These are phyloP conservation scores for Mycena amicta DNA, from an alignment of 768 basidiomycete species.

Conservation along the genomic window DNA sequence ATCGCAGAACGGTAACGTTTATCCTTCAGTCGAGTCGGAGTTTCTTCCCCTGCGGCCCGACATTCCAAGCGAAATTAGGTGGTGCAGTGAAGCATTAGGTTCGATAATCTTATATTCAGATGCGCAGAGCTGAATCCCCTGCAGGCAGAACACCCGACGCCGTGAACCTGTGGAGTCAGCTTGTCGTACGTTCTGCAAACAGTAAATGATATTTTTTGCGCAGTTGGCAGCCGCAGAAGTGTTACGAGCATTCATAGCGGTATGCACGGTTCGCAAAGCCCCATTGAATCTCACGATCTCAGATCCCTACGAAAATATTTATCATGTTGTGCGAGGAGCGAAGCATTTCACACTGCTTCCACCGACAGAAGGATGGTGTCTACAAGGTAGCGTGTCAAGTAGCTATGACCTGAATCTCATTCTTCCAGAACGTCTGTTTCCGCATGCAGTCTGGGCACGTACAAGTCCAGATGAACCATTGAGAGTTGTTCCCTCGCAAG, in stretches of 20 bases:
- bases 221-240: constrained; percentile 72
- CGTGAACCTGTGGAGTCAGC: constrained; percentile 79
- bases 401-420: too few species aligned
- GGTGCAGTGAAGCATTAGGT: constrained; percentile 84
- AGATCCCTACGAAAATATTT: constrained; percentile 95
- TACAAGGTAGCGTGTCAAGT: constrained; percentile 58
- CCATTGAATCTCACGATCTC: not conserved
- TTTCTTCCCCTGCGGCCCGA: constrained; percentile 64
- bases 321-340: constrained; percentile 79
- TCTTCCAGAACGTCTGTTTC: constrained; percentile 58
- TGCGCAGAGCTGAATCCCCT: not conserved
- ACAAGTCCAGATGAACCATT: constrained; percentile 35
- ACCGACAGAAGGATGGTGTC: constrained; percentile 85
- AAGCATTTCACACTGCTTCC: constrained; percentile 88
- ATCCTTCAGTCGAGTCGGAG: constrained; percentile 55
- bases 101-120: constrained; percentile 21
- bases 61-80: constrained; percentile 67
- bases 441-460: constrained; percentile 67
- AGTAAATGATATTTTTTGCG: not conserved
- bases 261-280: constrained; percentile 30
- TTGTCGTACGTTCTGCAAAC: not conserved
- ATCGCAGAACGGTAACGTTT: constrained; percentile 91
- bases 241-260: constrained; percentile 88
- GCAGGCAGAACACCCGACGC: constrained; percentile 76
- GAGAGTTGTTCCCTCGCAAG: constrained; percentile 34